phyloP scores from a whole-genome alignment of 805 yeast species.

The Ogataea allantospora region DNA sequence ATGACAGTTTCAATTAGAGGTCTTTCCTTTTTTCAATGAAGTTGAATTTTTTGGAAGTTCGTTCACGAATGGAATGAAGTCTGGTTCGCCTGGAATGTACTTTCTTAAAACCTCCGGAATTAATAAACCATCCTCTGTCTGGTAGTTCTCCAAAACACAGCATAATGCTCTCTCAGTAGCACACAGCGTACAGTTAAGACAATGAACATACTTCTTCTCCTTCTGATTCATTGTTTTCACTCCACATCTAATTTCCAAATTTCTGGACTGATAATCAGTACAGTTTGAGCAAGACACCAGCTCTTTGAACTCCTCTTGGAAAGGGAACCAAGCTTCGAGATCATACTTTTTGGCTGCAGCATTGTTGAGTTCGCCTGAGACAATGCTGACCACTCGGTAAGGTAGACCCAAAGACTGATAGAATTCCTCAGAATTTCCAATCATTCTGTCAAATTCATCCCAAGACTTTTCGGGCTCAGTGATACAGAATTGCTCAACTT shows the following conservation, averaged over 20 bases:
- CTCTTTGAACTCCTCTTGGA: constrained; percentile 97
- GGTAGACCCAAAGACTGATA: constrained; percentile 91
- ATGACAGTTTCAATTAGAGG: background rate
- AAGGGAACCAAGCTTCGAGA: constrained; percentile 99
- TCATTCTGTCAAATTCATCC: constrained; percentile 97
- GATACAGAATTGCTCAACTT: constrained; percentile 92
- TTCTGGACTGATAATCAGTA: constrained; percentile 98
- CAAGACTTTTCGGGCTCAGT: constrained; percentile 98
- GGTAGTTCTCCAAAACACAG: constrained; percentile 96
- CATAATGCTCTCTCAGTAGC: constrained; percentile 99
- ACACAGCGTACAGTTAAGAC: constrained; percentile 94
- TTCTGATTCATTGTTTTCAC: constrained; percentile 91
- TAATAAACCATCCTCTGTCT: constrained; percentile 90
- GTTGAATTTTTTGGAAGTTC: constrained; percentile 95
- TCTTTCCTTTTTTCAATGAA: constrained; percentile 56
- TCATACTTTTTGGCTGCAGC: constrained; percentile 99
- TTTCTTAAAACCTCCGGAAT: constrained; percentile 94
- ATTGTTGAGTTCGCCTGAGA: constrained; percentile 96
- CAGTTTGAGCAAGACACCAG: constrained; percentile 98
- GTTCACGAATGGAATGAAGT: constrained; percentile 84
- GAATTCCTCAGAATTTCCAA: constrained; percentile 84
- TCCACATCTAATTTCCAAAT: constrained; percentile 98
- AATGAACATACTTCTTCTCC: constrained; percentile 97
- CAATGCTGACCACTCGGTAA: constrained; percentile 96
- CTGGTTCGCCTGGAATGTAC: constrained; percentile 98